Evolutionary conservation across 1,284 basidiomycete species (phyloP).

Genomic region (Cryptococcus sp.): DNA sequence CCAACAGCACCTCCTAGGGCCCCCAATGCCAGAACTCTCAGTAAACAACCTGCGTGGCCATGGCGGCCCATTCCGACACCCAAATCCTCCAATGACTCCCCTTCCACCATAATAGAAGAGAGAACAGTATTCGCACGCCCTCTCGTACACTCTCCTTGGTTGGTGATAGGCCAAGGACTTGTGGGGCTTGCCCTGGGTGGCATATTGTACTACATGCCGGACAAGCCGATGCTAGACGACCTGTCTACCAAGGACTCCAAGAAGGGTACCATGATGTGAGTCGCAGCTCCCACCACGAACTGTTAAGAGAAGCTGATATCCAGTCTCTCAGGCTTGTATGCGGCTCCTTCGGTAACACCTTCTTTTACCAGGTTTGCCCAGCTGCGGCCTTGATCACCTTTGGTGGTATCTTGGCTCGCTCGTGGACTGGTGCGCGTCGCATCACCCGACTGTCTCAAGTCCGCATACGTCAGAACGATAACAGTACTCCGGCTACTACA

Average conservation of each 20-base stretch:
- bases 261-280: conserved; percentile 5
- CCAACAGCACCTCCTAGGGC: too few species aligned
- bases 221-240: conserved; percentile 6
- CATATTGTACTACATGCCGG: conserved; percentile 8
- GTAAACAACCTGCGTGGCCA: conserved; percentile 1
- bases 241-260: conserved; percentile 5
- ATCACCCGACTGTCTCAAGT: conserved; percentile 9
- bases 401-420: too few species aligned
- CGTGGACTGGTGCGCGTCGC: background rate
- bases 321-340: too few species aligned
- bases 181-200: background rate
- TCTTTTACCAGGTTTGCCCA: too few species aligned
- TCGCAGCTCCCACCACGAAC: background rate
- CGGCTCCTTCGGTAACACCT: too few species aligned
- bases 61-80: conserved; percentile 4
- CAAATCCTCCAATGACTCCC: background rate
- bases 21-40: too few species aligned
- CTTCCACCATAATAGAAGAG: background rate
- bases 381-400: too few species aligned
- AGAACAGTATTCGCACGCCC: conserved; percentile 16
- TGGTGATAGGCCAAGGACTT: conserved; percentile 1
- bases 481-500: background rate
- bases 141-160: conserved; percentile 9
- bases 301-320: too few species aligned
- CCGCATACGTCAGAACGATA: background rate